Base-by-base conservation (phyloP, 139 green algal species). In the Deuterostichococcus epilithicus region DNA sequence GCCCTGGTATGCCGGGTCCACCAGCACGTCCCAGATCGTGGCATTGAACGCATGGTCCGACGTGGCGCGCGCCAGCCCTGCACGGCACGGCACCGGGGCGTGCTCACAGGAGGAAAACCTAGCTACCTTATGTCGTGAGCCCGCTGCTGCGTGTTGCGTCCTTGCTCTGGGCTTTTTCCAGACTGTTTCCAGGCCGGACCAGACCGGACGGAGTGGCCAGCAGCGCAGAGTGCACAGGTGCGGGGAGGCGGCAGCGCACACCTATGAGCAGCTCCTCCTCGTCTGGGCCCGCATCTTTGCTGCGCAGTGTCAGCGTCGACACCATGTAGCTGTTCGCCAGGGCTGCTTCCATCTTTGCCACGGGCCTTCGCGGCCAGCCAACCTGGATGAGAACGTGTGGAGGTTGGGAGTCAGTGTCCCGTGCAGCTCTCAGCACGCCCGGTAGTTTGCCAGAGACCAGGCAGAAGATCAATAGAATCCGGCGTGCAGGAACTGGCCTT, bases 11-110 rank as follows among this genome's bases (percentile, higher is more conserved):
- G 94, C 89, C 3, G 95, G 94, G 74, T 98, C 94, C 33, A 98
- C 90, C 25, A 98, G 79, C 22, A 98, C 93, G 80, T 99, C 95
- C 94, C 95, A 99, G 37, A 99, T 96, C 37, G 95, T 99, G 47
- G 95, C 95, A 75, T 99, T 99, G 89, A 99, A 99, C 0, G 88
- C 93, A 73, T 97, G 91, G 84, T 99, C 95, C 25, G 78, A 91
- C 4, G 95, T 99, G 38, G 90, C 93, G 5, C 95, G 86, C 8
- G 92, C 93, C 42, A 97, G 74, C 1, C 93, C 94, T 25, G 98
- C 89, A 1, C 98, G 82, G 35, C 76, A n/a, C 76, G 44, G 35
- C 8, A 59, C 69, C 20, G 73, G 78, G 10, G 72, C 28, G 32
- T 5, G 42, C 69, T 74, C 69, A 74, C 26, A 32, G 28, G 39